Base-by-base conservation (phyloP, 164 flowering plant genomes). In the Macadamia integrifolia region DNA sequence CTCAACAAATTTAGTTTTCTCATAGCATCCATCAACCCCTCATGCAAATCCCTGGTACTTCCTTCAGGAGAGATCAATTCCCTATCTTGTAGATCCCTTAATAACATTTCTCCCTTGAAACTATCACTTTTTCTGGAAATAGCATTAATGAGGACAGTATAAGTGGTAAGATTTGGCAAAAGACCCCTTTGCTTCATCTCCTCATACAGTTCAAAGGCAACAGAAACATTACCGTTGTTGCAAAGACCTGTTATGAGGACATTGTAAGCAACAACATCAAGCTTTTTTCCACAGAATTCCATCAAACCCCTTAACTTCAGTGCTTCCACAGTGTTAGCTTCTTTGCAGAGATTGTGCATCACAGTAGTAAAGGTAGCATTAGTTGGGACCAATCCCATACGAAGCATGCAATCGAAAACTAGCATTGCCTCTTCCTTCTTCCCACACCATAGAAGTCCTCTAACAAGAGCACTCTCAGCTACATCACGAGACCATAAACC, bases 401-500 rank as follows among this genome's bases (percentile, higher is more conserved):
- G 73, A 62, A 87, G 81, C 92, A 86, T 86, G 73, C 66, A 57
- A 71, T 83, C 77, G 68, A 90, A 80, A 68, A 88, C 62, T 59
- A 86, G 61, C 75, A 72, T 69, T 60, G 91, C 93, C 69, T 88
- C 96, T 69, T 87, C 96, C 69, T 70, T 72, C 76, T 85, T 90
- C 64, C 94, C 89, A 75, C 82, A 78, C 32, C 67, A 76, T 50
- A 84, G 84, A 70, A 92, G 91, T 48, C 87, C 98, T 80, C 96
- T 79, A 66, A 90, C 77, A 62, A 90, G 70, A 61, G 96, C 87
- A 85, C 96, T 82, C 75, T 87, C 91, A 57, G 94, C 92, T 66
- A 87, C 78, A 68, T 73, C 77, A 55, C 10, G 67, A 46, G 90
- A 71, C 42, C 78, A 60, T 10, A 87, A 53, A 57, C 85, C 85